Conservation (phyloP, 768 basidiomycete species). For the Sistotremastrum suecicum region DNA sequence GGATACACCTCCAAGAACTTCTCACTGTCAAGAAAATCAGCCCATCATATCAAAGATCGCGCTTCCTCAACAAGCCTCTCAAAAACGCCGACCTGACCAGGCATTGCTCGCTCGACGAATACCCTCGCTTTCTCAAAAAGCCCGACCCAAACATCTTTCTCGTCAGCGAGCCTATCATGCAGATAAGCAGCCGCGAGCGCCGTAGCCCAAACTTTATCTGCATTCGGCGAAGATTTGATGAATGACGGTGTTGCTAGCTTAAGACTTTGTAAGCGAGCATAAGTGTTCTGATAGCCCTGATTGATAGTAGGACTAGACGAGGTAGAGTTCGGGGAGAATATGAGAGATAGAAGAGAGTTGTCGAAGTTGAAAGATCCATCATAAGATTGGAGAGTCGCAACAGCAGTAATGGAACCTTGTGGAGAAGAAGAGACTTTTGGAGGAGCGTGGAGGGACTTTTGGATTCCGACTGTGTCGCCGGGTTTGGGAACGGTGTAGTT, state of each 20-base stretch:
- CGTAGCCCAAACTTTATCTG: conserved; percentile 34
- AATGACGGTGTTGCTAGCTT: background rate
- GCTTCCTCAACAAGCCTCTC: too few species aligned
- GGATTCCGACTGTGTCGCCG: conserved; percentile 5
- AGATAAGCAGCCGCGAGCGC: conserved; percentile 33
- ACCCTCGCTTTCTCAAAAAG: conserved; percentile 28
- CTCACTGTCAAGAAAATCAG: too few species aligned
- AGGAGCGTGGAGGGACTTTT: conserved; percentile 1
- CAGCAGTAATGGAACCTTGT: conserved; percentile 2
- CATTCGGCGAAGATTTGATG: conserved; percentile 1
- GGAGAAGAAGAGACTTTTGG: conserved; percentile 6
- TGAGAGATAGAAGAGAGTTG: conserved; percentile 18
- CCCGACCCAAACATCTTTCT: conserved; percentile 28
- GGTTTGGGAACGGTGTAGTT: conserved; percentile 21
- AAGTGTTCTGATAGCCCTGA: background rate
- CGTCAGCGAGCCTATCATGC: conserved; percentile 20
- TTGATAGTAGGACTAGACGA: too few species aligned
- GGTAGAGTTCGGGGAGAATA: conserved; percentile 14
- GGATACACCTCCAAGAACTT: too few species aligned
- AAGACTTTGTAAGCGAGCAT: background rate
- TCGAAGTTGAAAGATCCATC: conserved; percentile 35
- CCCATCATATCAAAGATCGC: too few species aligned
- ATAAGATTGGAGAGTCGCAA: conserved; percentile 21
- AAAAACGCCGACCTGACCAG: too few species aligned
- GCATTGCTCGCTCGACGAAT: conserved; percentile 15